Base-by-base conservation (phyloP, 148 eudicot genomes). In the Gaultheria prostrata region DNA sequence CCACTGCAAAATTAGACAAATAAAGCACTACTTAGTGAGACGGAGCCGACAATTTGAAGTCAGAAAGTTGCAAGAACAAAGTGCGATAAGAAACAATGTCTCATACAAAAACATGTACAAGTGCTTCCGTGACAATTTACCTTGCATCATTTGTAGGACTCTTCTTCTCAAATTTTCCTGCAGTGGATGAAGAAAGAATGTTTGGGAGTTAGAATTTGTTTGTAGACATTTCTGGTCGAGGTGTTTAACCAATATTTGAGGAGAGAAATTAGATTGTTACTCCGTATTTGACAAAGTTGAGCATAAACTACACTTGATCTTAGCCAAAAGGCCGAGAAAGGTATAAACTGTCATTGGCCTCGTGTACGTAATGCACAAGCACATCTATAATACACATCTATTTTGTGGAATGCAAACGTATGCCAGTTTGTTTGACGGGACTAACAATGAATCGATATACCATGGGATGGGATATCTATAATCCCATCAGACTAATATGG, bases 91-190 rank as follows among this genome's bases (percentile, higher is more conserved):
- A 21, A 32, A 70, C 76, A 56, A 18, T n/a, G 8, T 35, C 9
- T 20, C 6, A 73, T 14, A 17, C 39, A 39, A 73, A 73, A 28
- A 14, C 2, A 30, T 54, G n/a, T 33, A 11, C 48, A 32, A 56
- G 80, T 53, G 39, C n/a, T 77, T 30, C 12, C 48, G 88, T 87
- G 89, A 88, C 86, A 51, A 51, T 59, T 81, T 92, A 94, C 35
- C 90, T 83, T 49, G 76, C 84, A 80, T 90, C 88, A 81, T 76
- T 84, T 49, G 77, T 80, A 75, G 82, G 74, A 54, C 54, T 85
- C 82, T 85, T 90, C 78, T 85, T 89, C 86, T 84, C 92, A 50
- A 87, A 83, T 87, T 86, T 94, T 69, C 87, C 96, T 94, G 91
- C 87, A 89, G 72, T 8, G 18, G 45, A 76, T 28, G 26, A 50